These are phyloP conservation scores for Candida chauliodis DNA, from an alignment of 805 yeast genomes.

Conservation along the genomic window DNA sequence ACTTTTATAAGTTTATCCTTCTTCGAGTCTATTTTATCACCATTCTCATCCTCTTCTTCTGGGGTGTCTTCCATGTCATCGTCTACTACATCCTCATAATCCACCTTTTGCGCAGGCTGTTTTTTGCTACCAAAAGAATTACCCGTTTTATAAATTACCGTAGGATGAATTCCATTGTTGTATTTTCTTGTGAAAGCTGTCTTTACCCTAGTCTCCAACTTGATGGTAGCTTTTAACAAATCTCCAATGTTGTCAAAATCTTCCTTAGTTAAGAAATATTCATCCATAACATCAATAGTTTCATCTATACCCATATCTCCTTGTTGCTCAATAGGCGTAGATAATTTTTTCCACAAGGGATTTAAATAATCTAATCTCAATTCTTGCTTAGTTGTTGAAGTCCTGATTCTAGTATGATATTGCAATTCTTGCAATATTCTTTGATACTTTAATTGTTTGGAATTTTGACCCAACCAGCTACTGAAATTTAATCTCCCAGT, in stretches of 20 bases:
- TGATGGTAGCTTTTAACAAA: slow-evolving; percentile 62
- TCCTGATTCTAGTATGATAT: slow-evolving; percentile 77
- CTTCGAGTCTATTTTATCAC: slow-evolving; percentile 46
- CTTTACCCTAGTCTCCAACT: slow-evolving; percentile 63
- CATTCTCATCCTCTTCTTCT: slow-evolving; percentile 42
- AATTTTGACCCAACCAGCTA: slow-evolving; percentile 85
- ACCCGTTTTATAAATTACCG: slow-evolving; percentile 76
- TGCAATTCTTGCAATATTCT: slow-evolving; percentile 84
- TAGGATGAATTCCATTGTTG: slow-evolving; percentile 75
- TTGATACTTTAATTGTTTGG: slow-evolving; percentile 73
- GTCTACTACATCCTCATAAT: slow-evolving; percentile 67
- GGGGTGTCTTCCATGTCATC: slow-evolving; percentile 44
- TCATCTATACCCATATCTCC: slow-evolving; percentile 64
- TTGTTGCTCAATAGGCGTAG: slow-evolving; percentile 51
- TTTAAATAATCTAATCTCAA: slow-evolving; percentile 77
- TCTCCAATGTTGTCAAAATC: slow-evolving; percentile 92
- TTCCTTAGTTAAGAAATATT: slow-evolving; percentile 80
- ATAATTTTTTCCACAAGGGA: slow-evolving; percentile 51
- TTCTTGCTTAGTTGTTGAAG: slow-evolving; percentile 72
- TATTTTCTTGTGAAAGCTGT: slow-evolving; percentile 84
- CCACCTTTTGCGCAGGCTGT: slow-evolving; percentile 46
- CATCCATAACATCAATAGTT: slow-evolving; percentile 73
- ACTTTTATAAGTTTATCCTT: slow-evolving; percentile 64
- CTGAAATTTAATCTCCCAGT: slow-evolving; percentile 75
- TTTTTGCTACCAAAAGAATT: slow-evolving; percentile 40